Conservation (phyloP, 2,329 filamentous ascomycete genomes). For the Fusarium clavum region DNA sequence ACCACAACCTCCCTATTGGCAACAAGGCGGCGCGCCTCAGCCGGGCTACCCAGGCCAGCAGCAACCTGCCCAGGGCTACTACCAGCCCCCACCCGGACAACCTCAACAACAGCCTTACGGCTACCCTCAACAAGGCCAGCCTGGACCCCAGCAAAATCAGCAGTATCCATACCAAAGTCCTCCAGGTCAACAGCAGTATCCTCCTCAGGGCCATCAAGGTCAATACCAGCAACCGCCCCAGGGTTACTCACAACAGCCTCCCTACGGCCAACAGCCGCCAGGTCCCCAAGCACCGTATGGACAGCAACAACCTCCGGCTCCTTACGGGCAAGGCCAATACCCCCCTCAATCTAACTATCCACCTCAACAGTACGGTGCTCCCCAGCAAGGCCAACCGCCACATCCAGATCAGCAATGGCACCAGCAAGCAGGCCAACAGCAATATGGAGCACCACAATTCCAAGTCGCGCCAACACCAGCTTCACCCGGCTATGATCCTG, state of each 20-base stretch:
- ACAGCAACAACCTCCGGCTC: slow-evolving; percentile 22
- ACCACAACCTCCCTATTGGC: slow-evolving; percentile 41
- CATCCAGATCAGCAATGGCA: slow-evolving; percentile 40
- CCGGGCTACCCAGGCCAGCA: slow-evolving; percentile 26
- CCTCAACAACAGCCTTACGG: slow-evolving; percentile 28
- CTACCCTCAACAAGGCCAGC: slow-evolving; percentile 10
- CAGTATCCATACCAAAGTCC: slow-evolving; percentile 16
- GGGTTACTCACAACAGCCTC: slow-evolving; percentile 15
- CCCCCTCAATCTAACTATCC: slow-evolving; percentile 17
- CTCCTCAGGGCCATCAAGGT: not conserved
- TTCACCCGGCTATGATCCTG: slow-evolving; percentile 47
- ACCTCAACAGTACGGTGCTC: slow-evolving; percentile 29
- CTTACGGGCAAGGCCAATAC: slow-evolving; percentile 28
- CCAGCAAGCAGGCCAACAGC: slow-evolving; percentile 26
- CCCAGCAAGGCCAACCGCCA: slow-evolving; percentile 26
- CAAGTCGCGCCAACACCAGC: slow-evolving; percentile 43
- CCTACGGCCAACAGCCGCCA: slow-evolving; percentile 31
- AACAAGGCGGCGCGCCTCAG: slow-evolving; percentile 16
- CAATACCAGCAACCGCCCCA: slow-evolving; percentile 10
- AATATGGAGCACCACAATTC: slow-evolving; percentile 16
- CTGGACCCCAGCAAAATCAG: slow-evolving; percentile 20
- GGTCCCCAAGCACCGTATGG: slow-evolving; percentile 35
- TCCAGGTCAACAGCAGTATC: slow-evolving; percentile 20
- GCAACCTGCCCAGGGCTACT: slow-evolving; percentile 18
- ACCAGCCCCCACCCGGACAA: slow-evolving; percentile 30